A percentile compares a stretch with the other conserved stretches of the same genome.
phyloP scores from a whole-genome alignment of 352 stramenopile species.

The Blastocystis sp. region DNA sequence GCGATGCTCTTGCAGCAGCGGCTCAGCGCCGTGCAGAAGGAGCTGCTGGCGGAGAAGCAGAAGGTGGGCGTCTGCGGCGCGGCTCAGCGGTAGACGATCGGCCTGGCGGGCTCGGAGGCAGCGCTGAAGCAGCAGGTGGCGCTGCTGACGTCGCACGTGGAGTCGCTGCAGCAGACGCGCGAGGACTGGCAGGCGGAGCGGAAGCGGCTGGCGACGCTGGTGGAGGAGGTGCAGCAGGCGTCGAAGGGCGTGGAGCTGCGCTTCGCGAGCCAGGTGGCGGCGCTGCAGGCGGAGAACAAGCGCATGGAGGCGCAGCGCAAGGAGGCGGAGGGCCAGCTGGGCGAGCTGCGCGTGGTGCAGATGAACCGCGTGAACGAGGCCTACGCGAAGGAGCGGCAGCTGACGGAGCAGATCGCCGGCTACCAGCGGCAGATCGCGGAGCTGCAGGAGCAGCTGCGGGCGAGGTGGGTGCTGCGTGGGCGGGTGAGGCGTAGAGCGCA shows the following conservation, averaged over 20 bases:
- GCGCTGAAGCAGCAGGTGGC: neutral
- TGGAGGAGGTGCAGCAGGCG: slow-evolving; percentile 38
- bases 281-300: slow-evolving; percentile 29
- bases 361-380: slow-evolving; percentile 44
- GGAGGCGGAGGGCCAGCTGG: slow-evolving; percentile 23
- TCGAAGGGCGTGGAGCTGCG: slow-evolving; percentile 42
- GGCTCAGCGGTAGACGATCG: slow-evolving; percentile 22
- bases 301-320: neutral
- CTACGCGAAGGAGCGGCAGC: slow-evolving; percentile 40
- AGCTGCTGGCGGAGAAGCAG: slow-evolving; percentile 1
- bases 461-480: neutral
- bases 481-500: neutral
- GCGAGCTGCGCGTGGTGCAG: slow-evolving; percentile 19
- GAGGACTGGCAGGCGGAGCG: slow-evolving; percentile 45
- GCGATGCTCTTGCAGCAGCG: neutral
- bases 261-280: slow-evolving; percentile 3
- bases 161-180: slow-evolving; percentile 15
- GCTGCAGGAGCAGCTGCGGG: neutral
- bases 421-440: slow-evolving; percentile 22
- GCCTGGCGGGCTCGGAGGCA: neutral
- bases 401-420: slow-evolving; percentile 41
- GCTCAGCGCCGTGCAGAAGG: slow-evolving; percentile 11
- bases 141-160: neutral
- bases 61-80: neutral
- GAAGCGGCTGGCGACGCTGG: neutral